Percentiles rank a stretch among this genome's conserved stretches.
These are phyloP conservation scores for Mycosarcoma maydis DNA, from an alignment of 1,284 basidiomycete species.

Conservation along the genomic window DNA sequence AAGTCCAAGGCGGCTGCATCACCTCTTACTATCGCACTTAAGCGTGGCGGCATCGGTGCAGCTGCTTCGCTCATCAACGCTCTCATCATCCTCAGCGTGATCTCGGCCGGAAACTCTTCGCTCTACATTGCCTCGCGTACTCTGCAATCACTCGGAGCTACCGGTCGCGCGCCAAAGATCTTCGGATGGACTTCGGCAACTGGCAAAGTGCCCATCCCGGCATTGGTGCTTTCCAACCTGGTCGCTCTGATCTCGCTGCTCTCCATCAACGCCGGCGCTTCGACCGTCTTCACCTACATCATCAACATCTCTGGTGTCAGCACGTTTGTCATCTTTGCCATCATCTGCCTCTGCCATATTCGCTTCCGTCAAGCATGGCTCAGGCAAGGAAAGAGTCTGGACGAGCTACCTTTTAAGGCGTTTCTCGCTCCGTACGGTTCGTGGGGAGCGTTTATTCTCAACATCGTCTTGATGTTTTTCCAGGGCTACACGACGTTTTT, in stretches of 20 bases:
- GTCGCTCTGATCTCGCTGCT: conserved; percentile 46
- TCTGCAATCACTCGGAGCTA: conserved; percentile 41
- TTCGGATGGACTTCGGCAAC: conserved; percentile 32
- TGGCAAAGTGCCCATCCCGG: conserved; percentile 47
- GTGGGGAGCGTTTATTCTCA: conserved; percentile 34
- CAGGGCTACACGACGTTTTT: conserved; percentile 47
- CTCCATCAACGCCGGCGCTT: conserved; percentile 33
- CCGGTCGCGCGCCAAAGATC: conserved; percentile 44
- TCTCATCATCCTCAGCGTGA: conserved; percentile 50
- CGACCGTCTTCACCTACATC: conserved; percentile 46
- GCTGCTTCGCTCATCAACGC: conserved; percentile 50
- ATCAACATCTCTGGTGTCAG: conserved; percentile 45
- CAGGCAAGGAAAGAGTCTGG: conserved; percentile 30
- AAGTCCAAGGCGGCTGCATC: conserved; percentile 34
- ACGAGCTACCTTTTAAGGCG: conserved; percentile 44
- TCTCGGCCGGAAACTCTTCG: conserved; percentile 50
- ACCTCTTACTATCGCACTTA: conserved; percentile 53
- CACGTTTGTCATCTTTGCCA: conserved; percentile 48
- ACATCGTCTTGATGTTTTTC: conserved; percentile 50
- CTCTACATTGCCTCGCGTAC: conserved; percentile 57
- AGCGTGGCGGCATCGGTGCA: conserved; percentile 39
- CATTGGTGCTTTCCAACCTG: conserved; percentile 36
- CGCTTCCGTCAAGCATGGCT: conserved; percentile 51
- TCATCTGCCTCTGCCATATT: conserved; percentile 47
- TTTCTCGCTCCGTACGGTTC: conserved; percentile 35